Evolutionary conservation across 768 basidiomycete species (phyloP).

Genomic region (Termitomyces sp.): DNA sequence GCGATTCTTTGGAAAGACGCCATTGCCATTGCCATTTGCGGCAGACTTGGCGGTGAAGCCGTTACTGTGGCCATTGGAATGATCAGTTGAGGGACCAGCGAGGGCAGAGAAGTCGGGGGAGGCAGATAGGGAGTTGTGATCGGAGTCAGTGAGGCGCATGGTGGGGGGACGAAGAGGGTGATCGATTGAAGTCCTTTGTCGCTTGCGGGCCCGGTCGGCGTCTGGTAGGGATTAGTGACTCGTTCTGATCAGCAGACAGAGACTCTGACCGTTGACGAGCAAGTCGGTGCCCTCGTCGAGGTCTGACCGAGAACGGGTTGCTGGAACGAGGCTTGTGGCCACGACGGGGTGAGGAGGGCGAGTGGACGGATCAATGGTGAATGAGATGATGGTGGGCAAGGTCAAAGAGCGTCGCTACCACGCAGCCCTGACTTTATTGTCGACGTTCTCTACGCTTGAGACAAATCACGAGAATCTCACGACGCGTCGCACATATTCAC

Average conservation of each 20-base stretch:
- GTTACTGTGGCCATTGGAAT: slow-evolving; percentile 35
- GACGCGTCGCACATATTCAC: neutral
- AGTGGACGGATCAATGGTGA: slow-evolving; percentile 67
- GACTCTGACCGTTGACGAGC: slow-evolving; percentile 27
- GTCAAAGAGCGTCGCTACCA: slow-evolving; percentile 2
- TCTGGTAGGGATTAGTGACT: slow-evolving; percentile 12
- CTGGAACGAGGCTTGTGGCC: slow-evolving; percentile 48
- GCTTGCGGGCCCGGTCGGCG: slow-evolving; percentile 53
- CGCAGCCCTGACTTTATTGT: slow-evolving; percentile 10
- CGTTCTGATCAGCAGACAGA: slow-evolving; percentile 9
- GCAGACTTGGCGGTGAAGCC: slow-evolving; percentile 30
- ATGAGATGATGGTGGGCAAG: slow-evolving; percentile 4
- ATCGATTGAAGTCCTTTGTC: slow-evolving; percentile 55
- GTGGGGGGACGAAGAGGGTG: slow-evolving; percentile 23
- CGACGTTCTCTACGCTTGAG: slow-evolving; percentile 14
- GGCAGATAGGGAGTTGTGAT: slow-evolving; percentile 40
- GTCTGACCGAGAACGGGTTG: slow-evolving; percentile 57
- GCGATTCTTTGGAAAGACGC: slow-evolving; percentile 39
- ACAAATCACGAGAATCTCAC: slow-evolving; percentile 18
- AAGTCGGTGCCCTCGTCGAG: slow-evolving; percentile 43
- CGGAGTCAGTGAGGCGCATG: slow-evolving; percentile 50
- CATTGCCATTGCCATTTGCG: slow-evolving; percentile 27
- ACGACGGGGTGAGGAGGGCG: slow-evolving; percentile 40
- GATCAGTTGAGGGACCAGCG: slow-evolving; percentile 52
- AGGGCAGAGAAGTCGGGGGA: slow-evolving; percentile 37